A percentile compares a stretch with the other conserved stretches of the same genome.
These are phyloP conservation scores for Brassica cretica DNA, from an alignment of 345 rosid species.

Conservation along the genomic window DNA sequence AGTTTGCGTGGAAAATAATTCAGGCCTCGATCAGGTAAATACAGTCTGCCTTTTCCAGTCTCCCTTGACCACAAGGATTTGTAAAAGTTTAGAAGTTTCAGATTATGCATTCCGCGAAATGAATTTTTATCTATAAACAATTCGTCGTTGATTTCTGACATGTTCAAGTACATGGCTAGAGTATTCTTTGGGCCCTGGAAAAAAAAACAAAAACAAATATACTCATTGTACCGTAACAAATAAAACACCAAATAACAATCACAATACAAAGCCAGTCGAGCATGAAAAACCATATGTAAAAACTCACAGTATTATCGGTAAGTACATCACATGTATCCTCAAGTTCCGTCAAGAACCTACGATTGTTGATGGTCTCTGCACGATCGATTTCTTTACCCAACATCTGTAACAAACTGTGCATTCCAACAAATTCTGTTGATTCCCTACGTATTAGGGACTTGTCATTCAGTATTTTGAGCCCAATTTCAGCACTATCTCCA, in stretches of 20 bases:
- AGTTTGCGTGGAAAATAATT: neutral
- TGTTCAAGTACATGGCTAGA: neutral
- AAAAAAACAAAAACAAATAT: neutral
- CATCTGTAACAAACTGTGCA: slow-evolving; percentile 38
- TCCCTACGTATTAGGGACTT: slow-evolving; percentile 32
- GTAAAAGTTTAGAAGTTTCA: neutral
- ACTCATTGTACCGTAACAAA: neutral
- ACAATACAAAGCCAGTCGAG: neutral
- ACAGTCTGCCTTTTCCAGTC: neutral
- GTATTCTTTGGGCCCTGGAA: neutral
- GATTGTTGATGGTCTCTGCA: neutral
- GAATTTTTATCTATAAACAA: neutral
- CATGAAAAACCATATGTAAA: neutral
- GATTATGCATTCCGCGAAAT: neutral
- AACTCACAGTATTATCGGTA: neutral
- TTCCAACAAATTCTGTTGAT: neutral
- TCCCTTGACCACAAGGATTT: neutral
- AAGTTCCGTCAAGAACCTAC: slow-evolving; percentile 28
- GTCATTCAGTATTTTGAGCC: slow-evolving; percentile 6
- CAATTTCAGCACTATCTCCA: neutral
- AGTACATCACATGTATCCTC: neutral
- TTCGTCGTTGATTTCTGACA: neutral
- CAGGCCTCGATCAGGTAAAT: neutral
- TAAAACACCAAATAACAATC: neutral
- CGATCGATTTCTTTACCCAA: slow-evolving; percentile 33